Evolutionary conservation across 495 filamentous ascomycete genomes (phyloP).

Genomic region (Astrocystis sublimbata): DNA sequence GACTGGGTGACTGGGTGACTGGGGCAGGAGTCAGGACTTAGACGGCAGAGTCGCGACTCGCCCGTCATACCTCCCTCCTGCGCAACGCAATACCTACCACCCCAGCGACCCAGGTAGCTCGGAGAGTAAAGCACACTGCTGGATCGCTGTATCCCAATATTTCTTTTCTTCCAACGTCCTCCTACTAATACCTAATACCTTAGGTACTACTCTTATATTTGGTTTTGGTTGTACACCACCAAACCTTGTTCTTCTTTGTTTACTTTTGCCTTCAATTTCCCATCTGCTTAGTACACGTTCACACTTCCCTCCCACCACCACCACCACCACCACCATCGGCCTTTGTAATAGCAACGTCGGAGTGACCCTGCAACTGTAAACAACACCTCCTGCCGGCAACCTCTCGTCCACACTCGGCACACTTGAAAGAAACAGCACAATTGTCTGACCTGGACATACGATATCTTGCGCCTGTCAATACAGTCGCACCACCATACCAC

Average conservation of each 20-base stretch:
- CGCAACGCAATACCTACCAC: background rate
- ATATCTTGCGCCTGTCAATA: background rate
- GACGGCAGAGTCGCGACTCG: too few species aligned
- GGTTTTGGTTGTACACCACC: too few species aligned
- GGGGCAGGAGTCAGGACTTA: too few species aligned
- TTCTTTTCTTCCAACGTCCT: conserved; percentile 1
- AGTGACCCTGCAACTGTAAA: background rate
- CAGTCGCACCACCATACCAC: too few species aligned
- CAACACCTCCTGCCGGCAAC: background rate
- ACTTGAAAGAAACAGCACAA: background rate
- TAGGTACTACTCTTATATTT: background rate
- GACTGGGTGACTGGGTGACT: too few species aligned
- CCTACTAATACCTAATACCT: background rate
- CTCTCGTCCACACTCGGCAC: background rate
- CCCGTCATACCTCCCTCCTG: too few species aligned
- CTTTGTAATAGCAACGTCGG: background rate
- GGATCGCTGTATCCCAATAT: background rate
- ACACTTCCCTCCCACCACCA: background rate
- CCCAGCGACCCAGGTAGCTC: background rate
- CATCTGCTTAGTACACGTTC: background rate
- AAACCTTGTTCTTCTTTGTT: conserved; percentile 10
- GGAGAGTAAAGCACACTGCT: background rate
- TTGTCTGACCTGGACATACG: background rate
- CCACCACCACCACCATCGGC: too few species aligned
- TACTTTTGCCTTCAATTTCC: conserved; percentile 4